Percentiles rank a stretch among this genome's conserved stretches.
Conservation (phyloP, 164 flowering plant genomes). For the Stephania yunnanensis region DNA sequence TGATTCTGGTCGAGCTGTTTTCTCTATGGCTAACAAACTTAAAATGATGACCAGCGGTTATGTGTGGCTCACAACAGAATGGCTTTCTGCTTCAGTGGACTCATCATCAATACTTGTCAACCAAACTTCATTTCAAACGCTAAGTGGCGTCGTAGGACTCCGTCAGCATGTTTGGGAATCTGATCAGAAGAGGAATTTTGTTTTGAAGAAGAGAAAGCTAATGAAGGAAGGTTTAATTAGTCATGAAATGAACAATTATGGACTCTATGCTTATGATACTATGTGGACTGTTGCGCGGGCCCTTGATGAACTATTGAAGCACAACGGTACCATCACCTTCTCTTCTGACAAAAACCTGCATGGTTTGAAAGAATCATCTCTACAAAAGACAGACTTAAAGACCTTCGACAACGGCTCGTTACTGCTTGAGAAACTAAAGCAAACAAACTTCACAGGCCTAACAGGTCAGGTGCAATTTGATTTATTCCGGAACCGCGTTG, state of each 20-base stretch:
- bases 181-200: slow-evolving; percentile 33
- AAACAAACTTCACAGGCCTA: slow-evolving; percentile 50
- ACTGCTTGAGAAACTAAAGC: slow-evolving; percentile 27
- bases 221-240: slow-evolving; percentile 22
- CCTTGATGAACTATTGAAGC: slow-evolving; percentile 38
- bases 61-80: slow-evolving; percentile 81
- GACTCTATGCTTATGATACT: slow-evolving; percentile 66
- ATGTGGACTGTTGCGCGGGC: slow-evolving; percentile 62
- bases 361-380: slow-evolving; percentile 8
- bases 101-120: slow-evolving; percentile 34
- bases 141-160: slow-evolving; percentile 57
- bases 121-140: slow-evolving; percentile 15
- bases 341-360: slow-evolving; percentile 25
- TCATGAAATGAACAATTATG: slow-evolving; percentile 45
- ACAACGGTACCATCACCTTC: slow-evolving; percentile 39
- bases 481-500: slow-evolving; percentile 31
- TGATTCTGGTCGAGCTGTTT: slow-evolving; percentile 42
- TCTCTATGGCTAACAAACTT: slow-evolving; percentile 44
- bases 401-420: slow-evolving; percentile 44
- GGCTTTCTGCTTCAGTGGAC: slow-evolving; percentile 64
- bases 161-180: slow-evolving; percentile 56
- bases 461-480: slow-evolving; percentile 48
- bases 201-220: slow-evolving; percentile 37
- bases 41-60: slow-evolving; percentile 54
- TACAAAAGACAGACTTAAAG: slow-evolving; percentile 35